Conservation (phyloP, 164 flowering plant genomes). For the Magnolia kwangsiensis region DNA sequence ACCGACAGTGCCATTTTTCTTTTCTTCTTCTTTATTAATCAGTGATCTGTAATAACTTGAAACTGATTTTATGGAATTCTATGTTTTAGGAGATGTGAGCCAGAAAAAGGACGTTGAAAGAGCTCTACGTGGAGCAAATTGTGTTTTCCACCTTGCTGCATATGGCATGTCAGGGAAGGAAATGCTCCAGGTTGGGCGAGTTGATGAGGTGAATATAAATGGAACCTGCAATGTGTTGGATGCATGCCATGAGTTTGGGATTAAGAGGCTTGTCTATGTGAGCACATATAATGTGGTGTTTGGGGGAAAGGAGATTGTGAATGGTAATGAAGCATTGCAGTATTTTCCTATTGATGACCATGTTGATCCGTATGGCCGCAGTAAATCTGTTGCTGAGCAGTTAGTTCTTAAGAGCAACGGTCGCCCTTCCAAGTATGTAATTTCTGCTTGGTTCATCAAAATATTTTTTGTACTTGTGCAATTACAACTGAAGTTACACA, state of each 20-base stretch:
- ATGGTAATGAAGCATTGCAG: slow-evolving; percentile 75
- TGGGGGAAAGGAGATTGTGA: slow-evolving; percentile 77
- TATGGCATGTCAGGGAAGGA: slow-evolving; percentile 98
- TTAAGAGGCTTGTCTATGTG: slow-evolving; percentile 75
- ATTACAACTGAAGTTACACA: neutral
- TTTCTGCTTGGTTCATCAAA: neutral
- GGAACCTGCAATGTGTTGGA: slow-evolving; percentile 83
- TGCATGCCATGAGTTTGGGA: slow-evolving; percentile 61
- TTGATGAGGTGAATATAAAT: slow-evolving; percentile 73
- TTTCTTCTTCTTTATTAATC: neutral
- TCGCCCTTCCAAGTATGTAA: slow-evolving; percentile 71
- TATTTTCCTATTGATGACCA: slow-evolving; percentile 78
- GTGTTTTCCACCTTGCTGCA: slow-evolving; percentile 95
- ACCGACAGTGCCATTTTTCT: neutral
- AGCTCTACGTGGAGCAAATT: slow-evolving; percentile 67
- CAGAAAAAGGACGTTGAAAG: slow-evolving; percentile 64
- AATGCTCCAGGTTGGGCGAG: slow-evolving; percentile 81
- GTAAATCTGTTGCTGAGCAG: slow-evolving; percentile 88
- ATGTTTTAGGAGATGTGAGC: slow-evolving; percentile 55
- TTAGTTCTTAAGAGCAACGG: slow-evolving; percentile 81
- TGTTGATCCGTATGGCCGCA: slow-evolving; percentile 75
- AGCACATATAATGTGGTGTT: slow-evolving; percentile 92
- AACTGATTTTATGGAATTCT: neutral
- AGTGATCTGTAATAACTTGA: neutral
- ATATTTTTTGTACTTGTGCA: neutral